Evolutionary conservation across 2,329 filamentous ascomycete species (phyloP), one percentile per base, ranked within the genome.

Genomic region (Neofusicoccum laricinum): DNA sequence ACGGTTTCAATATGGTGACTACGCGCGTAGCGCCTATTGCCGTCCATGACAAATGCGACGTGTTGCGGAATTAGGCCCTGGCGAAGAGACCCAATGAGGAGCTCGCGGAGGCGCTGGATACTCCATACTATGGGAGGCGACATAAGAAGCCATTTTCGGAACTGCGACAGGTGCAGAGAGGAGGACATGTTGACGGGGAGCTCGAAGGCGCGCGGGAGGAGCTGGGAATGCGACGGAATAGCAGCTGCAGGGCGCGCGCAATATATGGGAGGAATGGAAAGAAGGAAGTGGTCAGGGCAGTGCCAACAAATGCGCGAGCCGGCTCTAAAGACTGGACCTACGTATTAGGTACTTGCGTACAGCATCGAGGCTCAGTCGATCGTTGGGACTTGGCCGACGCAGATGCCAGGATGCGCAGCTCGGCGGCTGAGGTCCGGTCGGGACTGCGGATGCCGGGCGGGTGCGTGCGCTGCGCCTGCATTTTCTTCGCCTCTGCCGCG

Each of bases 31-130:
- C 95, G 90, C 72, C 95, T 84, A 79, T 99, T 99, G 64, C 95
- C 95, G 76, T 99, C 95, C 95, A 99, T 99, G 71, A 97, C 94
- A 74, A 99, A 99, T n/a, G 95, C 95, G 66, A 99, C 87, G 86
- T 99, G 95, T 73, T 92, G 89, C 10, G 95, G 95, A 63, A 99
- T 90, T 1, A 93, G 92, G 0, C 95, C 95, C 78, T 97, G 94
- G 73, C 89, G 89, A 62, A 98, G 80, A 57, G 93, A 90, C 63
- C 92, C 92, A 70, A 99, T 95, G 67, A 98, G 84, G 58, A 97
- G 81, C 75, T 96, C 91, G 68, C 92, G 88, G 19, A 96, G 79
- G 71, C 89, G 87, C 66, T 86, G 87, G 66, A 96, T 83, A n/a
- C 85, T 87, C 89, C 92, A 97, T 86, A 97, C 93, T 70, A 92